Evolutionary conservation across 1,284 basidiomycete genomes (phyloP).

Genomic region (Nidula niveotomentosa): DNA sequence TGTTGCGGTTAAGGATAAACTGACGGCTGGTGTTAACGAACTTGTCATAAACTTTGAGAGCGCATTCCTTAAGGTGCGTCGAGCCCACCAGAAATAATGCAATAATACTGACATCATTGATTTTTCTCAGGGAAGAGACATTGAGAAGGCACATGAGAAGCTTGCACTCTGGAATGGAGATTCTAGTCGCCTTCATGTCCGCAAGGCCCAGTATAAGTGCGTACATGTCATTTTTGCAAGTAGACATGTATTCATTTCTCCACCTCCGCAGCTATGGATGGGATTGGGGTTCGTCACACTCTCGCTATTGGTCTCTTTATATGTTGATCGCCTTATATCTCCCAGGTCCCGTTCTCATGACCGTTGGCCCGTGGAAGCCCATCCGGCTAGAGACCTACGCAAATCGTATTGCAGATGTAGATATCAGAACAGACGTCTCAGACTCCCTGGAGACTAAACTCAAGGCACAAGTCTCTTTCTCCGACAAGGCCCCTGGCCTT

Average conservation of each 20-base stretch:
- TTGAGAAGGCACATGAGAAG: constrained; percentile 64
- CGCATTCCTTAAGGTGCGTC: constrained; percentile 64
- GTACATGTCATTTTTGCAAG: constrained; percentile 10
- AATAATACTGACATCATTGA: too few relatives aligned
- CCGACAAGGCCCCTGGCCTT: constrained; percentile 30
- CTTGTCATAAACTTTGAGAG: constrained; percentile 74
- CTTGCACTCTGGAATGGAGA: constrained; percentile 83
- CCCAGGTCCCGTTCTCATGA: constrained; percentile 73
- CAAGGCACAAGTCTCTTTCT: constrained; percentile 43
- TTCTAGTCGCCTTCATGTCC: constrained; percentile 80
- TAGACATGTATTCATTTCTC: too few relatives aligned
- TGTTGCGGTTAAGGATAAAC: constrained; percentile 49
- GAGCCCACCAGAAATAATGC: background rate
- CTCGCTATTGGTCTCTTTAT: too few relatives aligned
- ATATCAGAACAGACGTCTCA: constrained; percentile 54
- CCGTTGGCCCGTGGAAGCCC: constrained; percentile 79
- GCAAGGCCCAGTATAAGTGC: constrained; percentile 88
- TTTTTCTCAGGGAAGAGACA: constrained; percentile 51
- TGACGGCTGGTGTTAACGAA: constrained; percentile 64
- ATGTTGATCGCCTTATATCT: background rate
- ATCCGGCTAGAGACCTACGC: constrained; percentile 70
- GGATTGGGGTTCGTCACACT: constrained; percentile 71
- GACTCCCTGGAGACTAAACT: constrained; percentile 51
- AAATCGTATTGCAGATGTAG: constrained; percentile 62
- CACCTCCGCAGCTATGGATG: constrained; percentile 63